phyloP scores from a whole-genome alignment of 176 grass and related monocot genomes.

The Triticum monococcum region DNA sequence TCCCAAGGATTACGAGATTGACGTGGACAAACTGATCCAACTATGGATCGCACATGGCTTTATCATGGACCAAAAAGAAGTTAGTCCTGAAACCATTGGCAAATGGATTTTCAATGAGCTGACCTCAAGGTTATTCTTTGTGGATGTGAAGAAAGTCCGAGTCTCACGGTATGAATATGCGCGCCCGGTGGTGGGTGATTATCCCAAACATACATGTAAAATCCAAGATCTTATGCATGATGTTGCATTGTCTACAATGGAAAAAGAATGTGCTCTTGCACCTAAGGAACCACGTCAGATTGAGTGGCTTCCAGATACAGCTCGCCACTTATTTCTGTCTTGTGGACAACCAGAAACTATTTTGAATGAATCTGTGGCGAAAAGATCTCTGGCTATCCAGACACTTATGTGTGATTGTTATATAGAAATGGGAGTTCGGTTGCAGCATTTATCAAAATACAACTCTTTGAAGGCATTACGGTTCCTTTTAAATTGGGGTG shows the following conservation, averaged over 20 bases:
- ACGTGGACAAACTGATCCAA: not conserved
- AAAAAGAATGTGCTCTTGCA: not conserved
- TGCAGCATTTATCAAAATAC: not conserved
- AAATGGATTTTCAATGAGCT: not conserved
- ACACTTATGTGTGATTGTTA: not conserved
- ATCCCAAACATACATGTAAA: not conserved
- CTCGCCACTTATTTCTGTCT: conserved; percentile 2
- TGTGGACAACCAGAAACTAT: not conserved
- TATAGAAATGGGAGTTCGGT: fast-evolving
- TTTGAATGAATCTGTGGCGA: not conserved
- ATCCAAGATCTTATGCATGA: conserved; percentile 1
- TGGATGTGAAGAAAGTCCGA: not conserved
- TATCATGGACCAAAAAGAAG: not conserved
- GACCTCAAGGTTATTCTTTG: not conserved
- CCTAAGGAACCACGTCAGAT: not conserved
- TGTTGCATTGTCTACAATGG: not conserved
- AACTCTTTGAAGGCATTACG: not conserved
- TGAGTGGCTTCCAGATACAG: not conserved
- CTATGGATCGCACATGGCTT: not conserved
- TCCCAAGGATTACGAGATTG: not conserved
- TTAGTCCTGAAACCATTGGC: not conserved
- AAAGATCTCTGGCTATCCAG: not conserved
- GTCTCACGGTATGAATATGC: not conserved
- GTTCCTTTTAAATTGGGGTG: fast-evolving
- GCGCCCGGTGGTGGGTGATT: not conserved